phyloP scores from a whole-genome alignment of 2,329 filamentous ascomycete genomes.

The Pezicula neosporulosa region DNA sequence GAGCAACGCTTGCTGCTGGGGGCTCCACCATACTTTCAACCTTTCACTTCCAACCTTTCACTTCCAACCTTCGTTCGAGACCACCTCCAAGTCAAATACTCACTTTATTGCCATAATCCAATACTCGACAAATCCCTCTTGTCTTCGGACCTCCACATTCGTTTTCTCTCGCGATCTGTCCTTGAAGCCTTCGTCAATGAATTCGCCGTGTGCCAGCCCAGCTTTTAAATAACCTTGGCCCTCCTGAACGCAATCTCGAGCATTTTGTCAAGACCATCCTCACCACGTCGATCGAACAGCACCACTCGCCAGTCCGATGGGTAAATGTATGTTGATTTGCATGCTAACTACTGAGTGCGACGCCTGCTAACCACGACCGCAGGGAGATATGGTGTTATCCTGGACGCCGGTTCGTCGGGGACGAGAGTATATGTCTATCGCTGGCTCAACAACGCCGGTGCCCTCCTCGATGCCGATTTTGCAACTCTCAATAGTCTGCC shows the following conservation, averaged over 20 bases:
- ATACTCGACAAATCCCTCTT: not conserved
- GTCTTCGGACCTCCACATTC: slow-evolving; percentile 12
- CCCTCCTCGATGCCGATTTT: slow-evolving; percentile 56
- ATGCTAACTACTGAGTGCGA: not conserved
- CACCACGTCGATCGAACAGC: slow-evolving; percentile 30
- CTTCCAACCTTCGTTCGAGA: not conserved
- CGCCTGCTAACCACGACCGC: not conserved
- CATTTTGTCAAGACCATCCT: slow-evolving; percentile 12
- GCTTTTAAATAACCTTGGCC: not conserved
- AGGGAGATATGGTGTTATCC: slow-evolving; percentile 81
- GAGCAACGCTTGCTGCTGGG: too few relatives aligned
- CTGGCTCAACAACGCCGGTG: slow-evolving; percentile 77
- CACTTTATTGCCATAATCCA: not conserved
- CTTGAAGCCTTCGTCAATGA: slow-evolving; percentile 12
- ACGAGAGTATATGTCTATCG: slow-evolving; percentile 92
- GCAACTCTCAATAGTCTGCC: slow-evolving; percentile 68
- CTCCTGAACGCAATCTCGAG: slow-evolving; percentile 18
- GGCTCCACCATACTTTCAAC: not conserved
- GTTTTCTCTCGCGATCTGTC: slow-evolving; percentile 10
- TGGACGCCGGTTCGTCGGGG: slow-evolving; percentile 96
- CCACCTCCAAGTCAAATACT: not conserved
- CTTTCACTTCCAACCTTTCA: not conserved
- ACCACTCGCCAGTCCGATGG: slow-evolving; percentile 20
- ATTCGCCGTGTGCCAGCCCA: slow-evolving; percentile 12
- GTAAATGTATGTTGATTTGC: slow-evolving; percentile 26